phyloP scores from a whole-genome alignment of 176 grass and related monocot species.

The Luzula sylvatica region DNA sequence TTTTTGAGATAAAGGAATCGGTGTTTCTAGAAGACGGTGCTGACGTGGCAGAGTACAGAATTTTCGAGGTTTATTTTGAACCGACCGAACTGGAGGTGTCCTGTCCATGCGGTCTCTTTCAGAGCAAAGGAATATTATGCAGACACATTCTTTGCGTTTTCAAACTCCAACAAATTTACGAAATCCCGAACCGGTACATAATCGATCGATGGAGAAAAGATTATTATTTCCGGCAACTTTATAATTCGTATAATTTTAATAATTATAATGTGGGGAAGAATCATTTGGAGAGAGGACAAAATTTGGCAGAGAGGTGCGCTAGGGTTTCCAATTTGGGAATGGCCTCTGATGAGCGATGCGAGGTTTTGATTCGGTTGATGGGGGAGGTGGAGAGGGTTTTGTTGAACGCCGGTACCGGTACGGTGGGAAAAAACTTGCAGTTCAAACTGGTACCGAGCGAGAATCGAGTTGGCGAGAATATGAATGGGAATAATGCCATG shows the following conservation, averaged over 20 bases:
- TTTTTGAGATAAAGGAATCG: conserved; percentile 90
- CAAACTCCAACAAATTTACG: conserved; percentile 84
- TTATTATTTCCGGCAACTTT: conserved; percentile 50
- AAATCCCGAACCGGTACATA: conserved; percentile 65
- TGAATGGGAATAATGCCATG: not conserved
- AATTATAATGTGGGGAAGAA: conserved; percentile 10
- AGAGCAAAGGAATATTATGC: conserved; percentile 82
- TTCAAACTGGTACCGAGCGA: conserved; percentile 68
- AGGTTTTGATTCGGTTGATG: conserved; percentile 72
- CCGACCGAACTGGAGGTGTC: conserved; percentile 40
- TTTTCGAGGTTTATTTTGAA: conserved; percentile 64
- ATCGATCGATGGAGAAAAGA: conserved; percentile 92
- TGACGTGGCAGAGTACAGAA: conserved; percentile 56
- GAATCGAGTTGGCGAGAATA: conserved; percentile 56
- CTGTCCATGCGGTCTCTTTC: conserved; percentile 77
- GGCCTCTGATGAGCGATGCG: conserved; percentile 72
- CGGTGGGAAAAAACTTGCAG: conserved; percentile 43
- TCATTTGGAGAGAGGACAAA: conserved; percentile 21
- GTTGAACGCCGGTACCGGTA: conserved; percentile 48
- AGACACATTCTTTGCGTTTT: conserved; percentile 78
- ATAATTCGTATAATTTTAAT: conserved; percentile 24
- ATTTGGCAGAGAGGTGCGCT: conserved; percentile 22
- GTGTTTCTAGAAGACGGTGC: conserved; percentile 76
- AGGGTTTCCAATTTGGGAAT: conserved; percentile 61
- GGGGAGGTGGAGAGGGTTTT: conserved; percentile 66